Percentiles rank a stretch among this genome's conserved stretches.
These are phyloP conservation scores for Angophora floribunda DNA, from an alignment of 345 rosid genomes.

Conservation along the genomic window DNA sequence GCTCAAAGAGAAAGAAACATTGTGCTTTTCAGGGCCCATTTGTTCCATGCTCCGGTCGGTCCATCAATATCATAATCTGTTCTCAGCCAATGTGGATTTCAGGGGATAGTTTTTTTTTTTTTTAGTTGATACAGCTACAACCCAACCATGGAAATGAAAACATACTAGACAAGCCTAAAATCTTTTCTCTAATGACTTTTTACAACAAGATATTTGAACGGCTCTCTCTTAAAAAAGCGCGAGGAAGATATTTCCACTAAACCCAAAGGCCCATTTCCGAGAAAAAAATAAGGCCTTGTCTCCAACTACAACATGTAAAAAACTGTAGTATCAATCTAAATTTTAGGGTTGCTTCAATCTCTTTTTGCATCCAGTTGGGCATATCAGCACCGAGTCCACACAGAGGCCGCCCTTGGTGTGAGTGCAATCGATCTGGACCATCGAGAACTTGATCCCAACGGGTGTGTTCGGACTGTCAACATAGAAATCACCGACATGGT, in stretches of 20 bases:
- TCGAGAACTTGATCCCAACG: slow-evolving; percentile 54
- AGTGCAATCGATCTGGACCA: slow-evolving; percentile 95
- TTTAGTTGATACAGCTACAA: background rate
- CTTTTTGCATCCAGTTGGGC: slow-evolving; percentile 34
- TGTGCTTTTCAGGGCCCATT: background rate
- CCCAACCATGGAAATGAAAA: background rate
- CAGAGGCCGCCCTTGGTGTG: slow-evolving; percentile 95
- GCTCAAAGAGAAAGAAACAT: background rate
- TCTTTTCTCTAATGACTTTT: background rate
- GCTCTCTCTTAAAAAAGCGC: background rate
- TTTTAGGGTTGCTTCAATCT: background rate
- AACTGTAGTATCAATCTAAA: background rate
- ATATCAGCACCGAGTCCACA: slow-evolving; percentile 62
- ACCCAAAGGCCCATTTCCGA: background rate
- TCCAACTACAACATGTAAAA: background rate
- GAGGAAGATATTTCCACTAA: background rate
- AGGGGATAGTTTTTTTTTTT: no score
- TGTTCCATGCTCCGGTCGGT: background rate
- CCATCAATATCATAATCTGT: background rate
- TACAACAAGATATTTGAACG: background rate
- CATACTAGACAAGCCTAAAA: background rate
- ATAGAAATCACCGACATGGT: slow-evolving; percentile 66
- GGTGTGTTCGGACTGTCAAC: slow-evolving; percentile 26
- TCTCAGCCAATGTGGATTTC: background rate
- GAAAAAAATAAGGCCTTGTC: background rate